These are phyloP conservation scores for Pichia sp. DNA, from an alignment of 1,139 yeast genomes.

Conservation along the genomic window DNA sequence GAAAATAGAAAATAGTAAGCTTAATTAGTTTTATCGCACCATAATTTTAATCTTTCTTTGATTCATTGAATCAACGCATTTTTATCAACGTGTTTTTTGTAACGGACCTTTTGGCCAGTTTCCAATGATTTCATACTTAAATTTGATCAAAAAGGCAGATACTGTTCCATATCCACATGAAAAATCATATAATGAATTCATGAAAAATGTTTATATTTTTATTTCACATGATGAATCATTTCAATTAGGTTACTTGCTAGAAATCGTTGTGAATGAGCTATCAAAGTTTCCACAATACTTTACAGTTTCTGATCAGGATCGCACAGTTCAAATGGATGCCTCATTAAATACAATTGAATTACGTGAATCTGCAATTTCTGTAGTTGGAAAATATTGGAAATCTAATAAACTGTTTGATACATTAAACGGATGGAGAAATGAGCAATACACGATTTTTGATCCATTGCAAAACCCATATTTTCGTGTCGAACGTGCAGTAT, in stretches of 20 bases:
- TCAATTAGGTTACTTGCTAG: slow-evolving; percentile 49
- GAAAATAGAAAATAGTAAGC: too few species aligned
- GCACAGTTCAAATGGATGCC: slow-evolving; percentile 35
- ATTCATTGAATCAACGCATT: too few species aligned
- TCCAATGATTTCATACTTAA: slow-evolving; percentile 21
- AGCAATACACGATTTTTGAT: slow-evolving; percentile 65
- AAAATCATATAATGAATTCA: slow-evolving; percentile 18
- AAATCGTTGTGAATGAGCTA: slow-evolving; percentile 39
- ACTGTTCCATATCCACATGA: slow-evolving; percentile 37
- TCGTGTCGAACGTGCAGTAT: slow-evolving; percentile 70
- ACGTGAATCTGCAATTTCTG: slow-evolving; percentile 41
- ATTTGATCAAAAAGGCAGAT: slow-evolving; percentile 42
- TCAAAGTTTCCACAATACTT: slow-evolving; percentile 31
- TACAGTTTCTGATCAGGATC: slow-evolving; percentile 28
- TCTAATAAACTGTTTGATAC: slow-evolving; percentile 34
- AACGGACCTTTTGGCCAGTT: too few species aligned
- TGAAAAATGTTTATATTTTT: slow-evolving; percentile 33
- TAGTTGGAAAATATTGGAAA: slow-evolving; percentile 42
- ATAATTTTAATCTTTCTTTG: background rate
- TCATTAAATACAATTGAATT: slow-evolving; percentile 39
- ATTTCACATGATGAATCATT: slow-evolving; percentile 44
- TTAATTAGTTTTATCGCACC: background rate
- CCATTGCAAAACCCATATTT: slow-evolving; percentile 53
- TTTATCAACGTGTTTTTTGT: too few species aligned
- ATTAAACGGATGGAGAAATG: slow-evolving; percentile 81